A percentile compares a stretch with the other conserved stretches of the same genome.
phyloP scores from a whole-genome alignment of 164 flowering plant species.

The Malania oleifera region DNA sequence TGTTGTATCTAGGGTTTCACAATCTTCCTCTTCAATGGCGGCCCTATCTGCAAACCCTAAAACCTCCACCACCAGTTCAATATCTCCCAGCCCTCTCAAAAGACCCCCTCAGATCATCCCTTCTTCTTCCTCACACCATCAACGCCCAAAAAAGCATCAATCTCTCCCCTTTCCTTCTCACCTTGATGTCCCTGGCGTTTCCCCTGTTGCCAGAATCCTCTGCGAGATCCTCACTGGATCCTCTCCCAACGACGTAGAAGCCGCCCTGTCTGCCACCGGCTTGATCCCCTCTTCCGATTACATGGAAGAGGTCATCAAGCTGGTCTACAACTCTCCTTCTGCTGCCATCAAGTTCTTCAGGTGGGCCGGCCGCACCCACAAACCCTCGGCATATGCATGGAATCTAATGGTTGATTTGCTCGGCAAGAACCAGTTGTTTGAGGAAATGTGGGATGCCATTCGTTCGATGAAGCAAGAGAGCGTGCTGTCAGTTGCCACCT shows the following conservation, averaged over 20 bases:
- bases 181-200: slow-evolving; percentile 6
- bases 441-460: slow-evolving; percentile 82
- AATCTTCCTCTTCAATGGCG: too few species aligned
- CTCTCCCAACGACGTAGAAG: slow-evolving; percentile 33
- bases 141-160: neutral
- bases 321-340: slow-evolving; percentile 41
- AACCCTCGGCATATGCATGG: slow-evolving; percentile 48
- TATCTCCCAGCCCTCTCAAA: too few species aligned
- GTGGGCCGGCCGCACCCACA: slow-evolving; percentile 46
- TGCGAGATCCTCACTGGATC: slow-evolving; percentile 33
- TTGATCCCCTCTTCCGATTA: slow-evolving; percentile 32
- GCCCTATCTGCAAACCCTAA: too few species aligned
- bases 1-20: too few species aligned
- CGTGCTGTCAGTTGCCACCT: slow-evolving; percentile 43
- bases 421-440: slow-evolving; percentile 61
- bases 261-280: slow-evolving; percentile 34
- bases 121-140: too few species aligned
- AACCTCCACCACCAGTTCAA: too few species aligned
- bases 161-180: neutral
- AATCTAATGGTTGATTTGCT: slow-evolving; percentile 77
- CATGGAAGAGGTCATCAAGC: slow-evolving; percentile 49
- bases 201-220: slow-evolving; percentile 29
- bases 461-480: slow-evolving; percentile 67
- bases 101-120: too few species aligned
- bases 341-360: slow-evolving; percentile 66